Evolutionary conservation across 805 yeast species (phyloP).

Genomic region (Saturnispora serradocipensis): DNA sequence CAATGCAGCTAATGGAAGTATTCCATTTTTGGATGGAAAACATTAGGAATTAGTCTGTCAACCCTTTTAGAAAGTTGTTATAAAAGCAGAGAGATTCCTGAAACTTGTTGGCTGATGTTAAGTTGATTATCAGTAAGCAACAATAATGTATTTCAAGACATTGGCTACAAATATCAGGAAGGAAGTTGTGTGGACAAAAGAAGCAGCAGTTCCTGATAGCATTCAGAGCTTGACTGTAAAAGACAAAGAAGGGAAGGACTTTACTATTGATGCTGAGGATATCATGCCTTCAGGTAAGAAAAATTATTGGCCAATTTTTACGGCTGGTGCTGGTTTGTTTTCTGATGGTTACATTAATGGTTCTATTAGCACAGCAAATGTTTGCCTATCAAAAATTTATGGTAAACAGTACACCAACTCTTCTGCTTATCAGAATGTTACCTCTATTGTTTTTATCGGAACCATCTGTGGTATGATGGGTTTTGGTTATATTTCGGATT

Average conservation of each 20-base stretch:
- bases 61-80: too few relatives aligned
- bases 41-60: too few relatives aligned
- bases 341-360: slow-evolving; percentile 91
- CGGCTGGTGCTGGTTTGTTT: slow-evolving; percentile 88
- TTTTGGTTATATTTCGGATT: slow-evolving; percentile 77
- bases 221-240: slow-evolving; percentile 14
- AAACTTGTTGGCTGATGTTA: too few relatives aligned
- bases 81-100: too few relatives aligned
- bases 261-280: slow-evolving; percentile 19
- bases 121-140: too few relatives aligned
- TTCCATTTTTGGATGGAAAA: too few relatives aligned
- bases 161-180: slow-evolving; percentile 13
- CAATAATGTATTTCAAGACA: too few relatives aligned
- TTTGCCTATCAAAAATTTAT: slow-evolving; percentile 34
- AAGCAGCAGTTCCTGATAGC: slow-evolving; percentile 9
- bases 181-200: slow-evolving; percentile 24
- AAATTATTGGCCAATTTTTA: slow-evolving; percentile 53
- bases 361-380: slow-evolving; percentile 44
- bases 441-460: slow-evolving; percentile 87
- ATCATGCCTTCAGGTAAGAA: slow-evolving; percentile 18
- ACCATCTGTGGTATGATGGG: slow-evolving; percentile 77
- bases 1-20: too few relatives aligned
- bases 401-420: slow-evolving; percentile 54
- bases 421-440: slow-evolving; percentile 65
- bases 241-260: slow-evolving; percentile 17